Evolutionary conservation across 1,284 basidiomycete genomes (phyloP).

Genomic region (Vanrija humicola): DNA sequence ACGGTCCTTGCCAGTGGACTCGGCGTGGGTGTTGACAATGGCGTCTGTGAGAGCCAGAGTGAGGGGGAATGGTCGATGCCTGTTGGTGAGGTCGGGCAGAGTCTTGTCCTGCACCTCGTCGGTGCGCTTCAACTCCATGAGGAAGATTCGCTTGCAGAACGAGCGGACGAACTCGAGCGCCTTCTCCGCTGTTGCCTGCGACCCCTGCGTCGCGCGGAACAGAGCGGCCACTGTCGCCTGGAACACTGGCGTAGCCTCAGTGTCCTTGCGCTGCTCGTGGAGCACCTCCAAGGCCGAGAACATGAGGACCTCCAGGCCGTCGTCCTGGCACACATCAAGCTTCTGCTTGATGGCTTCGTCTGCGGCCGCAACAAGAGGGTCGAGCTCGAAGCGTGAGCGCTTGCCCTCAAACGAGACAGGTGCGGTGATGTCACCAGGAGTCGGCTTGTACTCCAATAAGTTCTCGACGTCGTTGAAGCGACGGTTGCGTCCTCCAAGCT

Average conservation of each 20-base stretch:
- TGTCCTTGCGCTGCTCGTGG: slow-evolving; percentile 54
- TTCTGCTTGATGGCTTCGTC: slow-evolving; percentile 62
- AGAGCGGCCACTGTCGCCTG: slow-evolving; percentile 33
- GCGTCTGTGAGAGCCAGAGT: slow-evolving; percentile 54
- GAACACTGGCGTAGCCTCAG: slow-evolving; percentile 38
- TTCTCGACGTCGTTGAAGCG: slow-evolving; percentile 80
- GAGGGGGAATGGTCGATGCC: slow-evolving; percentile 36
- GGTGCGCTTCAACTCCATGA: slow-evolving; percentile 32
- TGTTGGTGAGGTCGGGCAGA: slow-evolving; percentile 23
- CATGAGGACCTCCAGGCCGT: slow-evolving; percentile 77
- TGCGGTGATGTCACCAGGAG: slow-evolving; percentile 65
- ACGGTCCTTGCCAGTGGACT: slow-evolving; percentile 61
- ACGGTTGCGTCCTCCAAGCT: slow-evolving; percentile 92
- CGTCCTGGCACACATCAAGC: slow-evolving; percentile 61
- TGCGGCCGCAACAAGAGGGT: slow-evolving; percentile 69
- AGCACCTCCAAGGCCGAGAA: slow-evolving; percentile 68
- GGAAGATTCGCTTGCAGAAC: slow-evolving; percentile 37
- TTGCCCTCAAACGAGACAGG: slow-evolving; percentile 70
- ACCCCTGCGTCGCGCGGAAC: slow-evolving; percentile 32
- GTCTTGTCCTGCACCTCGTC: slow-evolving; percentile 24
- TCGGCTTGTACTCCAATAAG: slow-evolving; percentile 65
- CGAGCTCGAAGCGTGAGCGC: slow-evolving; percentile 66
- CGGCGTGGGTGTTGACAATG: slow-evolving; percentile 74
- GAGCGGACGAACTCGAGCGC: slow-evolving; percentile 36
- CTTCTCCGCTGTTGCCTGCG: slow-evolving; percentile 9